Evolutionary conservation across 2,329 filamentous ascomycete genomes (phyloP).

Genomic region (Claviceps africana): DNA sequence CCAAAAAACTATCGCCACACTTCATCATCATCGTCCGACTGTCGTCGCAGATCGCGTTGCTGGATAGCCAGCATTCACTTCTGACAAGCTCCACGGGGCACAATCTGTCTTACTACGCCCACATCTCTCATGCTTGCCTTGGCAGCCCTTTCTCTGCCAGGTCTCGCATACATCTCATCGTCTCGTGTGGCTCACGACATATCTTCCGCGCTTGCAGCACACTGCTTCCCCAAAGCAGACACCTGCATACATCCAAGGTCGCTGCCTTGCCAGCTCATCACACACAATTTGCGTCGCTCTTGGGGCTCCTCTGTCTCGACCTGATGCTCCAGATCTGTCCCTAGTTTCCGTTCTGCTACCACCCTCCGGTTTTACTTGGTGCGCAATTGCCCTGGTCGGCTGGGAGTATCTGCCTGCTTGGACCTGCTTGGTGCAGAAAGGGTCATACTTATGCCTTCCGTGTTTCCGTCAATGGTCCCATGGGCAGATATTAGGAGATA

Average conservation of each 20-base stretch:
- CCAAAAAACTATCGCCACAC: background rate
- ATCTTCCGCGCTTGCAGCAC: conserved; percentile 2
- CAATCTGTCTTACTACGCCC: background rate
- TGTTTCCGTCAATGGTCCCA: background rate
- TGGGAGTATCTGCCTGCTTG: background rate
- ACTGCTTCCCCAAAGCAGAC: conserved; percentile 5
- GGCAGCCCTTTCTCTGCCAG: background rate
- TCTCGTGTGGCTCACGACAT: conserved; percentile 3
- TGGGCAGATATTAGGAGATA: background rate
- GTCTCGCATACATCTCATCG: background rate
- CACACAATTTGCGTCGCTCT: conserved; percentile 1
- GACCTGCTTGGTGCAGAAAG: background rate
- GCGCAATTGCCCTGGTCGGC: conserved; percentile 2
- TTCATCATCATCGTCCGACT: background rate
- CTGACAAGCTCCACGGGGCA: background rate
- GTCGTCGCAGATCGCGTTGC: background rate
- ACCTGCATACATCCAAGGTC: conserved; percentile 5
- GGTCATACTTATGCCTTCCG: background rate
- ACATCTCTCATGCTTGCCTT: background rate
- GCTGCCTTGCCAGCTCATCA: conserved; percentile 7
- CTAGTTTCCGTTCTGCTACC: conserved; percentile 4
- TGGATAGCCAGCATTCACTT: background rate
- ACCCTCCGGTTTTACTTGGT: background rate
- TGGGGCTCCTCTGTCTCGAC: conserved; percentile 4
- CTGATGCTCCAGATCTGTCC: conserved; percentile 6